Evolutionary conservation across 2,329 filamentous ascomycete genomes (phyloP), one percentile per base, ranked within the genome.

Genomic region (Exophiala bonariae): DNA sequence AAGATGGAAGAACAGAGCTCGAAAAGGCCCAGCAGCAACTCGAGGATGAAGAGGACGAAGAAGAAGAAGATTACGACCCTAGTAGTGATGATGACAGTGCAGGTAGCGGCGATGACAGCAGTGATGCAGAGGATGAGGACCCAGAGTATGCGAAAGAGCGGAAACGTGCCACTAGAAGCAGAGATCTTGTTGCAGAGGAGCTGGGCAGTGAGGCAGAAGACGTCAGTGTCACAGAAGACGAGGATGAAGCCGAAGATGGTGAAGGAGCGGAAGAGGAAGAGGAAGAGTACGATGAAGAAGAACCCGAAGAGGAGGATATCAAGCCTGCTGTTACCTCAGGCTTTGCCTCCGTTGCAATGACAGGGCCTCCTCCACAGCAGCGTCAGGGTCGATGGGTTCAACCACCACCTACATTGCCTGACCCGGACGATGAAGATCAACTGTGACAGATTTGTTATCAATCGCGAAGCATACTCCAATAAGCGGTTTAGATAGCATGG

Each of bases 1-100:
- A 40, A 28, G 78, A 79, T 34, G 77, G 78, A 56, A 73, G 77
- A 49, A 82, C 82, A 38, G 76, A 77, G 58, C 59, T 84, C 40
- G 73, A 81, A 59, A 77, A 80, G 61, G 76, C 78, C 18, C 76
- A 80, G 39, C 80, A 77, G 47, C 71, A 74, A 58, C 67, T 77
- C n/a, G 72, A 56, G 23, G 53, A 59, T 22, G 53, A 55, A 31
- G 59, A 73, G 54, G 71, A 75, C 34, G 69, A 75, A 50, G 70
- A 73, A 16, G 74, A 75, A 47, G 73, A 76, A 47, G 74, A 76
- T 50, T 77, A 75, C 52, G 71, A 77, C 52, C 73, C 73, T 3
- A 73, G 72, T n/a, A 75, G 68, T 52, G 73, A 73, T 1, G 70
- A 63, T 4, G 69, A 74, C 28, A 75, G 68, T 50, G 73, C 73